A percentile compares a stretch with the other conserved stretches of the same genome.
Conservation (phyloP, 345 rosid species). For the Sisymbrium altissimum region DNA sequence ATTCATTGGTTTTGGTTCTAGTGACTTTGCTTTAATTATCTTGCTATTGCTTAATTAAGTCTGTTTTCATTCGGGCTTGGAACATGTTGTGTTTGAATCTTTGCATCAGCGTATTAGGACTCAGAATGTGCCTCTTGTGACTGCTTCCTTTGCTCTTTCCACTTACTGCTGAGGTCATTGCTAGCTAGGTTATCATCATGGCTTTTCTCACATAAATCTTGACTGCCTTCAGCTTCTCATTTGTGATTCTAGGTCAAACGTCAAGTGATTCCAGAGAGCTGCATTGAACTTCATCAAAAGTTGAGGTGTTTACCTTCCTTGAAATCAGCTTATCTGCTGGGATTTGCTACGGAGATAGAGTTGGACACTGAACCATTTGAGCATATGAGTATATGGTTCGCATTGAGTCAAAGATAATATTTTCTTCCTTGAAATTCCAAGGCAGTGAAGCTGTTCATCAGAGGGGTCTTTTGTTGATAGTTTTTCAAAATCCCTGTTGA, state of each 20-base stretch:
- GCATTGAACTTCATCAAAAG: not conserved
- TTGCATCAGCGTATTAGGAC: not conserved
- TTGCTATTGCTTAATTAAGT: not conserved
- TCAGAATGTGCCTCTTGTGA: constrained; percentile 3
- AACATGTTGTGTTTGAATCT: not conserved
- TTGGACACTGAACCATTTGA: not conserved
- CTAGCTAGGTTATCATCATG: not conserved
- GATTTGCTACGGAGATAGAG: constrained; percentile 1
- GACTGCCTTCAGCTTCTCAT: constrained; percentile 16
- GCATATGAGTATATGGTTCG: not conserved
- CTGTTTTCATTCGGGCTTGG: not conserved
- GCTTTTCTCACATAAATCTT: not conserved
- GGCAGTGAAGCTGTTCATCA: constrained; percentile 3
- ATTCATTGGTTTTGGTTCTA: not conserved
- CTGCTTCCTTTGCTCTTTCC: not conserved
- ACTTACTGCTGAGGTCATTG: not conserved
- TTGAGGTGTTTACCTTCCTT: not conserved
- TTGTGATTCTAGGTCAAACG: constrained; percentile 16
- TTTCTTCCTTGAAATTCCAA: not conserved
- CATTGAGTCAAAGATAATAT: not conserved
- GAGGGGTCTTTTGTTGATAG: not conserved
- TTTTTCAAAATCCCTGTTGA: not conserved
- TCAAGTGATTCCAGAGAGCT: constrained; percentile 8
- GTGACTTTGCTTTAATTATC: not conserved
- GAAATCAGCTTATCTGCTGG: not conserved